Evolutionary conservation across 768 basidiomycete genomes (phyloP).

Genomic region (Flagelloscypha sp.): DNA sequence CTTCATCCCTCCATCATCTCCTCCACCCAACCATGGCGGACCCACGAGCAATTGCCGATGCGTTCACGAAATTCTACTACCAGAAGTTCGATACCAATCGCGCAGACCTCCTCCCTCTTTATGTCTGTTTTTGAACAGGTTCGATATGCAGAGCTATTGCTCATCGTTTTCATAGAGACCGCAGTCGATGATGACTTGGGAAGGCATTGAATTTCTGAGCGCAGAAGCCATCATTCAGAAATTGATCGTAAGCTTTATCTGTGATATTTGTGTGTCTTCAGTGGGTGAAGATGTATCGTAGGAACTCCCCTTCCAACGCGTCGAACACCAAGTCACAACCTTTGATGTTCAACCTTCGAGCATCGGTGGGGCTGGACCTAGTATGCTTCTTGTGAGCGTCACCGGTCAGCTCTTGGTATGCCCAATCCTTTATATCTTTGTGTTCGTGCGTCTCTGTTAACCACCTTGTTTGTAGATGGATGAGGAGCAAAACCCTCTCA

Average conservation of each 20-base stretch:
- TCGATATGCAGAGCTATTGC: too few relatives aligned
- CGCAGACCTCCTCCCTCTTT: conserved; percentile 48
- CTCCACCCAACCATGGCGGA: conserved; percentile 51
- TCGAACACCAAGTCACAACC: conserved; percentile 75
- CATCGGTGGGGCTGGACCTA: too few relatives aligned
- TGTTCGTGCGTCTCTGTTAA: not conserved
- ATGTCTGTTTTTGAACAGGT: conserved; percentile 47
- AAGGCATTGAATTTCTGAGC: conserved; percentile 55
- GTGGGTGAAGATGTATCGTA: conserved; percentile 17
- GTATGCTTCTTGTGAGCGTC: conserved; percentile 70
- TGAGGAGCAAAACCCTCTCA: conserved; percentile 67
- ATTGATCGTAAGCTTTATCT: conserved; percentile 43
- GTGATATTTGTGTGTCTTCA: conserved; percentile 2
- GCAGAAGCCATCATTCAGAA: conserved; percentile 54
- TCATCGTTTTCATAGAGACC: conserved; percentile 56
- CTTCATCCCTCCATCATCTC: conserved; percentile 12
- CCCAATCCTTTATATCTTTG: conserved; percentile 5
- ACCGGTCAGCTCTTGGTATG: conserved; percentile 78
- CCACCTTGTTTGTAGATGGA: conserved; percentile 53
- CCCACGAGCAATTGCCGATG: conserved; percentile 62
- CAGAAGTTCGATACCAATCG: conserved; percentile 63
- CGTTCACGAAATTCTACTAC: conserved; percentile 84
- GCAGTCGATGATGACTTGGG: conserved; percentile 80
- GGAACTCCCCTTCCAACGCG: conserved; percentile 74
- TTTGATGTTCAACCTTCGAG: conserved; percentile 82